Evolutionary conservation across 805 yeast genomes (phyloP).

Genomic region (Nakazawaea molendinolei): DNA sequence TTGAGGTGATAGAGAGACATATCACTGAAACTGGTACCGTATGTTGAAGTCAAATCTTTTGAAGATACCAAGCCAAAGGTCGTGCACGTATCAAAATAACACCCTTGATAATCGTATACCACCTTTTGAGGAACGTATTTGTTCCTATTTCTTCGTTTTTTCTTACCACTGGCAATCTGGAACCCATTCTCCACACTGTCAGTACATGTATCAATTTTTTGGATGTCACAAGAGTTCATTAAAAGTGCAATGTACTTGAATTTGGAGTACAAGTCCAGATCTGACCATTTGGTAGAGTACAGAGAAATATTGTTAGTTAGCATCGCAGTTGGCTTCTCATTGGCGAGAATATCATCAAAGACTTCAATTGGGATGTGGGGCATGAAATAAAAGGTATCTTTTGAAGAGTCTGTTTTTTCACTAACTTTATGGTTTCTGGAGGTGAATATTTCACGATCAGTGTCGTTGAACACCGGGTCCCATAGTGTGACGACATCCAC

Average conservation of each 20-base stretch:
- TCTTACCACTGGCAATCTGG: not conserved
- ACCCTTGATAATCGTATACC: conserved; percentile 16
- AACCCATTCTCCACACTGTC: not conserved
- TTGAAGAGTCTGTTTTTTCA: conserved; percentile 7
- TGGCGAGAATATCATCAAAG: conserved; percentile 19
- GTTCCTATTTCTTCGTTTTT: conserved; percentile 11
- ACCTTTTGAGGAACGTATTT: conserved; percentile 18
- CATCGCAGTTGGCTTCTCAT: conserved; percentile 19
- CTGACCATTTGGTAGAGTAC: conserved; percentile 22
- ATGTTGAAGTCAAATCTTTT: conserved; percentile 12
- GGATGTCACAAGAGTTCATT: not conserved
- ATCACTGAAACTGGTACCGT: conserved; percentile 22
- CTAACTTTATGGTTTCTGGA: conserved; percentile 8
- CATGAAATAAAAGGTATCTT: conserved; percentile 20
- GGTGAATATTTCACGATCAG: conserved; percentile 18
- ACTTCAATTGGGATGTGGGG: conserved; percentile 28
- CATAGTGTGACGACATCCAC: conserved; percentile 18
- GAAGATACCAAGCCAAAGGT: conserved; percentile 13
- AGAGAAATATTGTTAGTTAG: conserved; percentile 25
- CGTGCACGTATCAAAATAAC: conserved; percentile 17
- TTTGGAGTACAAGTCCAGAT: conserved; percentile 19
- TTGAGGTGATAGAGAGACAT: too few relatives aligned
- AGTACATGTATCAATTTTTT: not conserved
- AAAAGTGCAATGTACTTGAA: conserved; percentile 22
- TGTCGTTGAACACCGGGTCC: conserved; percentile 24